Evolutionary conservation across 768 basidiomycete genomes (phyloP).

Genomic region (Phaeotremella fagi): DNA sequence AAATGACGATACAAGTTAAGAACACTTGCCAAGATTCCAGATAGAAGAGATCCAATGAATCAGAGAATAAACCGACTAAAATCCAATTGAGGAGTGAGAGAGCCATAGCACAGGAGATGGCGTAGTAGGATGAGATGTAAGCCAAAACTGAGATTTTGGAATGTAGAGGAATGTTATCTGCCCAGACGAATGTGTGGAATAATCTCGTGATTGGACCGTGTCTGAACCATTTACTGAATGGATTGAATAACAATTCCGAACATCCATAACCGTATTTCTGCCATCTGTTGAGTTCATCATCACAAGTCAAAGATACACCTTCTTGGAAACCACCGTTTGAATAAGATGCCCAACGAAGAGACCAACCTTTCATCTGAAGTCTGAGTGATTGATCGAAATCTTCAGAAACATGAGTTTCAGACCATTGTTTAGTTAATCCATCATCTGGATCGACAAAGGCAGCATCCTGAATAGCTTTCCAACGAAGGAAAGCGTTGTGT

Average conservation of each 20-base stretch:
- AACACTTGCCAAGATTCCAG: conserved; percentile 48
- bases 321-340: conserved; percentile 83
- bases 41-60: conserved; percentile 42
- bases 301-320: conserved; percentile 80
- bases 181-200: conserved; percentile 46
- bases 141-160: conserved; percentile 58
- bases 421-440: conserved; percentile 70
- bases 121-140: conserved; percentile 53
- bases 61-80: conserved; percentile 57
- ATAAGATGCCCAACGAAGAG: conserved; percentile 63
- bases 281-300: conserved; percentile 89
- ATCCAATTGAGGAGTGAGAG: conserved; percentile 69
- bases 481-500: conserved; percentile 63
- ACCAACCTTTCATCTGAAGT: conserved; percentile 58
- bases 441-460: conserved; percentile 69
- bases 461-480: conserved; percentile 76
- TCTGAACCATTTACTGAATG: conserved; percentile 69
- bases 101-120: conserved; percentile 58
- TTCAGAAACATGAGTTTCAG: conserved; percentile 73
- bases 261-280: conserved; percentile 58
- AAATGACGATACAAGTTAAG: conserved; percentile 45
- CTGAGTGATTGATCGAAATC: conserved; percentile 42
- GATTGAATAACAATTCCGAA: conserved; percentile 70
- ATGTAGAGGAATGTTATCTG: conserved; percentile 53
- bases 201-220: conserved; percentile 68